Conservation (phyloP, 2,329 filamentous ascomycete species). For the Pezicula rhizophila region DNA sequence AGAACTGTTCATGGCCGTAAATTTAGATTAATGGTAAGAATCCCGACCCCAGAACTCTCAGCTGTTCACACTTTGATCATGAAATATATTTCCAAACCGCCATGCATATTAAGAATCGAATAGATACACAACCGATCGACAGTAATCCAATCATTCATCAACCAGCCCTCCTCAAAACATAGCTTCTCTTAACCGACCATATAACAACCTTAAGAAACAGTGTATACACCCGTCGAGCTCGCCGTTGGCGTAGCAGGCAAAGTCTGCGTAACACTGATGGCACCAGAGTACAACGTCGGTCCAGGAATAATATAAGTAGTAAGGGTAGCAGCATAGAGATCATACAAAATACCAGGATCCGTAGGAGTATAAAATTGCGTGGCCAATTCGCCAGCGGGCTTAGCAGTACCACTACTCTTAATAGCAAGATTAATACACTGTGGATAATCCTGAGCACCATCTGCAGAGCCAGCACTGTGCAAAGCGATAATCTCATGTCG, state of each 20-base stretch:
- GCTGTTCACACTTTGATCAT: too few relatives aligned
- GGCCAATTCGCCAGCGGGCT: conserved; percentile 31
- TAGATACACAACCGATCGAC: too few relatives aligned
- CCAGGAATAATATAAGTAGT: conserved; percentile 29
- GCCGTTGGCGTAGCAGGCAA: conserved; percentile 15
- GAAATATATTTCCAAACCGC: too few relatives aligned
- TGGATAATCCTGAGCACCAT: conserved; percentile 45
- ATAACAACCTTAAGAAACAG: conserved; percentile 2
- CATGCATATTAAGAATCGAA: too few relatives aligned
- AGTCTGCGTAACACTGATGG: conserved; percentile 13
- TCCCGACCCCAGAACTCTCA: too few relatives aligned
- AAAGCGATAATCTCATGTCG: conserved; percentile 37
- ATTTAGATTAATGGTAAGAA: too few relatives aligned
- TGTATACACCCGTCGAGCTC: conserved; percentile 11
- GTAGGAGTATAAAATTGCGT: conserved; percentile 34
- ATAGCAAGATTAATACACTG: conserved; percentile 44
- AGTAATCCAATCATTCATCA: too few relatives aligned
- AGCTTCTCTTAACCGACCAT: neutral
- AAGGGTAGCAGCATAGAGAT: conserved; percentile 30
- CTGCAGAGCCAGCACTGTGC: conserved; percentile 23
- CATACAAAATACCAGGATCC: conserved; percentile 35
- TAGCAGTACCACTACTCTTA: conserved; percentile 33
- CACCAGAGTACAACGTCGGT: conserved; percentile 25
- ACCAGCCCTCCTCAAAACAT: neutral
- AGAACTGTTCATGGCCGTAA: too few relatives aligned